Evolutionary conservation across 2,329 filamentous ascomycete genomes (phyloP).

Genomic region (Trichoderma gracile): DNA sequence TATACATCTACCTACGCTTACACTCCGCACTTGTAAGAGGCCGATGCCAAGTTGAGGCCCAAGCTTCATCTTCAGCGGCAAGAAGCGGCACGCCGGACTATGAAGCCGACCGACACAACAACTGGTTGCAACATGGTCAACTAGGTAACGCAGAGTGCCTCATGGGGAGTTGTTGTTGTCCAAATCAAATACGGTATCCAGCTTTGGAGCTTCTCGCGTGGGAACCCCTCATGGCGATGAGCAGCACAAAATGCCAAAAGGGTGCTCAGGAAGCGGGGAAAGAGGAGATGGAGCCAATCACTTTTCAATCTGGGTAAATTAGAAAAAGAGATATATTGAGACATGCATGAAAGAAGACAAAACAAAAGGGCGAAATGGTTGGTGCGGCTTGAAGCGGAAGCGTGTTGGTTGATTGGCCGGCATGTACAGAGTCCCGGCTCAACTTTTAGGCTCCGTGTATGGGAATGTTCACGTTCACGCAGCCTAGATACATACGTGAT

Average conservation of each 20-base stretch:
- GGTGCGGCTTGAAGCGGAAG: background rate
- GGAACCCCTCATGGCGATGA: slow-evolving; percentile 3
- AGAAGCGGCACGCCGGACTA: background rate
- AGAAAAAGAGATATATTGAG: background rate
- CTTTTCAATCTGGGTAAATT: background rate
- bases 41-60: background rate
- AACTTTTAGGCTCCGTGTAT: slow-evolving; percentile 20
- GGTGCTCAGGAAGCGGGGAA: background rate
- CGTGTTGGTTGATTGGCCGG: background rate
- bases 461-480: background rate
- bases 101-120: background rate
- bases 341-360: background rate
- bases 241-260: background rate
- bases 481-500: background rate
- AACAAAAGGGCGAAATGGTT: background rate
- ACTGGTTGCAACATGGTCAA: no score
- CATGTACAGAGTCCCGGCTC: background rate
- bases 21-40: no score
- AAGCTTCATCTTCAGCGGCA: background rate
- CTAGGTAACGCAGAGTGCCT: no score
- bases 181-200: background rate
- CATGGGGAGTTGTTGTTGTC: no score
- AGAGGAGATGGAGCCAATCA: slow-evolving; percentile 16
- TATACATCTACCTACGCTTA: background rate
- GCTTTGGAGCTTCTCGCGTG: background rate